Evolutionary conservation across 345 rosid genomes (phyloP).

Genomic region (Hibiscus syriacus): DNA sequence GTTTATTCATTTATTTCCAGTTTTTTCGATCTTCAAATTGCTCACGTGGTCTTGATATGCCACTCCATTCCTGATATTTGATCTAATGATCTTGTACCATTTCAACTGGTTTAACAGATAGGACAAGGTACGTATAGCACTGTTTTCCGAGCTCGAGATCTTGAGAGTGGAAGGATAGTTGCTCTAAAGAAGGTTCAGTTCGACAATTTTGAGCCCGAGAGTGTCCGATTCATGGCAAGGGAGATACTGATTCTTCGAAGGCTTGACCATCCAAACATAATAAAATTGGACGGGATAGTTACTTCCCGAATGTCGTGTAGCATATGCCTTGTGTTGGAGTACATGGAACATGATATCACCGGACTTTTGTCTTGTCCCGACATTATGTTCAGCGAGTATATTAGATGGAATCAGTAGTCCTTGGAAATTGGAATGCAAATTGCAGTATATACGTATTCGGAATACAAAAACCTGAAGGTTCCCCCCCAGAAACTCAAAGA

Average conservation of each 20-base stretch:
- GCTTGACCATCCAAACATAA: conserved; percentile 88
- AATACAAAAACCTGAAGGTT: neutral
- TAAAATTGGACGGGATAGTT: conserved; percentile 79
- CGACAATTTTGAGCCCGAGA: conserved; percentile 96
- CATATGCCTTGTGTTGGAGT: conserved; percentile 91
- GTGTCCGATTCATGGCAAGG: conserved; percentile 96
- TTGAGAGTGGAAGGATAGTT: conserved; percentile 73
- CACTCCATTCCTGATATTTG: neutral
- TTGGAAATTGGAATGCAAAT: too few species aligned
- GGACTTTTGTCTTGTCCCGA: conserved; percentile 44
- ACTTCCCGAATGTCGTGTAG: conserved; percentile 78
- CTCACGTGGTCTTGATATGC: neutral
- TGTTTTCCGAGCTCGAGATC: conserved; percentile 82
- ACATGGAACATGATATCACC: conserved; percentile 96
- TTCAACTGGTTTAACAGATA: conserved; percentile 43
- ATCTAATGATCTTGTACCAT: neutral
- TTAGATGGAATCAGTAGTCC: too few species aligned
- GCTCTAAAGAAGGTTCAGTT: conserved; percentile 95
- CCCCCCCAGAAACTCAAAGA: neutral
- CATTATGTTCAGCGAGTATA: conserved; percentile 52
- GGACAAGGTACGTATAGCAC: conserved; percentile 98
- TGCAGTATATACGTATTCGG: neutral
- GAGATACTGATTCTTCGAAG: conserved; percentile 86
- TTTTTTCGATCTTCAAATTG: neutral
- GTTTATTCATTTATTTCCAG: neutral